These are phyloP conservation scores for Cytidiella melzeri DNA, from an alignment of 768 basidiomycete species.

Conservation along the genomic window DNA sequence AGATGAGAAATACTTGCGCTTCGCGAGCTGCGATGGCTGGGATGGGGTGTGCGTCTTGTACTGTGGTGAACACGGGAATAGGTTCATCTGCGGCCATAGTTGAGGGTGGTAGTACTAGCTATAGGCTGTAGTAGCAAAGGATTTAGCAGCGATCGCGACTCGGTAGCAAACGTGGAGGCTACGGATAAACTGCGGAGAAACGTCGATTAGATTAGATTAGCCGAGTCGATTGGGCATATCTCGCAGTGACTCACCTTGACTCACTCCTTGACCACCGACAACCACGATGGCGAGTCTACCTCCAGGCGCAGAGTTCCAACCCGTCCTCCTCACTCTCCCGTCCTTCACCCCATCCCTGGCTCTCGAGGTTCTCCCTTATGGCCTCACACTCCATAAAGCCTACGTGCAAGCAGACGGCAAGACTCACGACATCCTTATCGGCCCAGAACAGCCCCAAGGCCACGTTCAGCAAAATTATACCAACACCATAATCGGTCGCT, in stretches of 20 bases:
- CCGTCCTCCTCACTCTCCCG: slow-evolving; percentile 48
- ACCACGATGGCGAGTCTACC: slow-evolving; percentile 12
- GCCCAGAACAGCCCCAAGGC: slow-evolving; percentile 56
- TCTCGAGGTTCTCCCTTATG: slow-evolving; percentile 63
- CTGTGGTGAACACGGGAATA: slow-evolving; percentile 9
- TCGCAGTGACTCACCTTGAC: too few relatives aligned
- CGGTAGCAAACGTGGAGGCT: too few relatives aligned
- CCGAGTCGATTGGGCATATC: too few relatives aligned
- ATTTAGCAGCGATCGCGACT: too few relatives aligned
- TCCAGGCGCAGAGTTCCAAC: slow-evolving; percentile 29
- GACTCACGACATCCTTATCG: slow-evolving; percentile 75
- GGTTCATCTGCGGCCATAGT: slow-evolving; percentile 13
- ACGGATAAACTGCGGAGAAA: too few relatives aligned
- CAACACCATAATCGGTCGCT: slow-evolving; percentile 68
- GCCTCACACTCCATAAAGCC: slow-evolving; percentile 63
- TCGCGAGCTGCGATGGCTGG: slow-evolving; percentile 10
- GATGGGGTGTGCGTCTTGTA: slow-evolving; percentile 10
- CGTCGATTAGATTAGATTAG: too few relatives aligned
- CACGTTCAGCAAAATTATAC: slow-evolving; percentile 61
- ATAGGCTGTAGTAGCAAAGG: too few relatives aligned
- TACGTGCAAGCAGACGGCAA: slow-evolving; percentile 60
- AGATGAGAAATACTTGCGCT: slow-evolving; percentile 8
- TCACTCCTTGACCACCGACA: too few relatives aligned
- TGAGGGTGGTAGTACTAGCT: too few relatives aligned
- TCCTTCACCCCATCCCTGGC: slow-evolving; percentile 52